Conservation (phyloP, 768 basidiomycete species). For the Podaxis sp. region DNA sequence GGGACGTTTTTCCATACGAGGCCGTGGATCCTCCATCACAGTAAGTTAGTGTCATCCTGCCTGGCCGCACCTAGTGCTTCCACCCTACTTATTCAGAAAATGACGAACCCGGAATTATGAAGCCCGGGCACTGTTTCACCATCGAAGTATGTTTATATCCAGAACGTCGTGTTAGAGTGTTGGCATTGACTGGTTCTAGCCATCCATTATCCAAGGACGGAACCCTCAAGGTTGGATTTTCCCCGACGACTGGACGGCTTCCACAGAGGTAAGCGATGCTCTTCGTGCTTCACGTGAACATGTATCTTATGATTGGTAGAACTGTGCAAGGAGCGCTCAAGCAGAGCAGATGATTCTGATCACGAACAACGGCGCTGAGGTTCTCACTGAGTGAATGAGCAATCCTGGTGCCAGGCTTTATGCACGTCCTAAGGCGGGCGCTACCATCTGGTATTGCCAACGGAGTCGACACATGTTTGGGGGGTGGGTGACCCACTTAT, state of each 20-base stretch:
- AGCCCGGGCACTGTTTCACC: constrained; percentile 87
- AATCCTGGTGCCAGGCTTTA: too few relatives aligned
- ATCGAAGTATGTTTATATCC: constrained; percentile 62
- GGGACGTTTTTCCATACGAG: constrained; percentile 75
- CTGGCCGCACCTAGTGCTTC: not conserved
- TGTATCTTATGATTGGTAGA: constrained; percentile 38
- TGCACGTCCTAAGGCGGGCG: too few relatives aligned
- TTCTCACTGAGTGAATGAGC: constrained; percentile 53
- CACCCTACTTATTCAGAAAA: constrained; percentile 52
- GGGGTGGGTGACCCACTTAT: too few relatives aligned
- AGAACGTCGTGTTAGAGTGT: not conserved
- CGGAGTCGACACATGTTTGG: too few relatives aligned
- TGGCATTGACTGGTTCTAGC: constrained; percentile 38
- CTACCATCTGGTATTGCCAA: too few relatives aligned
- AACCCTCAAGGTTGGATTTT: constrained; percentile 74
- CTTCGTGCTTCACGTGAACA: not conserved
- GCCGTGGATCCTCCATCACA: constrained; percentile 81
- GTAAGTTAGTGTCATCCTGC: constrained; percentile 39
- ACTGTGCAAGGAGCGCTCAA: constrained; percentile 80
- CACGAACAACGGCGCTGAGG: constrained; percentile 73
- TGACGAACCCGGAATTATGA: constrained; percentile 80
- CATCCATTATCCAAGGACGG: constrained; percentile 73
- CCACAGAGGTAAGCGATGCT: constrained; percentile 62
- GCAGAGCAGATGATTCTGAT: constrained; percentile 89
- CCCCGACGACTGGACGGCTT: constrained; percentile 93